Percentiles rank a stretch among this genome's conserved stretches.
Evolutionary conservation across 345 rosid genomes (phyloP).

Genomic region (Lepidium sativum): DNA sequence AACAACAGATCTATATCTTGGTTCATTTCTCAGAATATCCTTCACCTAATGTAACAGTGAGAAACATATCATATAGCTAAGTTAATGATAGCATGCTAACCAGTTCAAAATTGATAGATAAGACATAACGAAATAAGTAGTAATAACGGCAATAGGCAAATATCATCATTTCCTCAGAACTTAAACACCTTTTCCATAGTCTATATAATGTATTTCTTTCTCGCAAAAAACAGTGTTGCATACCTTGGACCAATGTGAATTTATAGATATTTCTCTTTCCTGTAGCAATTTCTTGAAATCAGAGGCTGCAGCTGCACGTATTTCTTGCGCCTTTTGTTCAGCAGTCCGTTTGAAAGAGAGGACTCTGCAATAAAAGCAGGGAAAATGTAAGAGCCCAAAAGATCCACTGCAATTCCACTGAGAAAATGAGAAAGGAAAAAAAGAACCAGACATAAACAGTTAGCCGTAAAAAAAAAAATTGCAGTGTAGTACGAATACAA

Average conservation of each 20-base stretch:
- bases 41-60: conserved; percentile 49
- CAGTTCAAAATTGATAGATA: neutral
- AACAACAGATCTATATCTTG: conserved; percentile 65
- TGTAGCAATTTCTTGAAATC: conserved; percentile 77
- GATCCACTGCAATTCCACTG: too few relatives aligned
- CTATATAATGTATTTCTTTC: neutral
- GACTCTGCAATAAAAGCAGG: conserved; percentile 43
- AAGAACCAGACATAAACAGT: neutral
- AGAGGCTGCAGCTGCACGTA: conserved; percentile 56
- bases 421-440: neutral
- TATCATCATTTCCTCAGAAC: neutral
- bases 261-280: conserved; percentile 58
- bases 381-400: neutral
- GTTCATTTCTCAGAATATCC: conserved; percentile 76
- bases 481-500: neutral
- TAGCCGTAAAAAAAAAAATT: neutral
- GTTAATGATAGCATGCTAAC: neutral
- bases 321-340: conserved; percentile 68
- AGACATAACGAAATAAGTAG: neutral
- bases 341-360: conserved; percentile 64
- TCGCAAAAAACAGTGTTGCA: conserved; percentile 7
- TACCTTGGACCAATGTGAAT: conserved; percentile 93
- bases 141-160: neutral
- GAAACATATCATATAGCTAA: conserved; percentile 1
- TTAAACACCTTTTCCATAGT: neutral